Base-by-base conservation (phyloP, 2,329 filamentous ascomycete species). In the Fusarium pseudograminearum region DNA sequence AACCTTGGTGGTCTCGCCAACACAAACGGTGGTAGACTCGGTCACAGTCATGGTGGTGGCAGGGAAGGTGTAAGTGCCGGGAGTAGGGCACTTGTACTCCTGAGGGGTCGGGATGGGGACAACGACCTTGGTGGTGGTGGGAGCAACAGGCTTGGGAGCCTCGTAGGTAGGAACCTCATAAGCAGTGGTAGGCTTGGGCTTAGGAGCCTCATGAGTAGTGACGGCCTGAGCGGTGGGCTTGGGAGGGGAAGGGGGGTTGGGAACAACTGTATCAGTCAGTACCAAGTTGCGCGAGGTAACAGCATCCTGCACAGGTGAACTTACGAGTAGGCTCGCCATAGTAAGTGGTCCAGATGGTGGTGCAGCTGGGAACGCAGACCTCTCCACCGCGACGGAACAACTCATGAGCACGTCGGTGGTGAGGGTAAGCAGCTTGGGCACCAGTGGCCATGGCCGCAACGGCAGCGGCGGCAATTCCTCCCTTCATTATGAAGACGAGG, bases 61-160 rank as follows among this genome's bases (percentile, higher is more conserved):
- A 72, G 90, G 89, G 84, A 93, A 89, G 72, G 91, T 93, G 84
- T 93, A 94, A 67, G 86, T 87, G 80, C 91, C 91, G 33, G 91
- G 87, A 46, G 88, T 90, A 56, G 88, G 82, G 85, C 85, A 90
- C 52, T 81, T 81, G 80, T 85, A 81, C 52, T 83, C 78, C 70
- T 84, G 78, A 22, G 85, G 84, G 24, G 86, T 88, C 45, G 86
- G 86, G 47, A 88, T 80, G 28, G 82, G 79, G 52, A 82, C 79
- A 54, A 83, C 79, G 57, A 83, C 80, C 67, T 83, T 74, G 64
- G 72, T 73, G 33, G 64, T 79, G 64, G 82, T 75, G 61, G 70
- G 65, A 67, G 47, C 52, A 54, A 57, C 47, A 18, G 65, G 58
- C 53, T 67, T 46, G 59, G 65, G 73, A 57, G 61, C 56, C 50